Base-by-base conservation (phyloP, 768 basidiomycete genomes). In the Boletellus emodensis region DNA sequence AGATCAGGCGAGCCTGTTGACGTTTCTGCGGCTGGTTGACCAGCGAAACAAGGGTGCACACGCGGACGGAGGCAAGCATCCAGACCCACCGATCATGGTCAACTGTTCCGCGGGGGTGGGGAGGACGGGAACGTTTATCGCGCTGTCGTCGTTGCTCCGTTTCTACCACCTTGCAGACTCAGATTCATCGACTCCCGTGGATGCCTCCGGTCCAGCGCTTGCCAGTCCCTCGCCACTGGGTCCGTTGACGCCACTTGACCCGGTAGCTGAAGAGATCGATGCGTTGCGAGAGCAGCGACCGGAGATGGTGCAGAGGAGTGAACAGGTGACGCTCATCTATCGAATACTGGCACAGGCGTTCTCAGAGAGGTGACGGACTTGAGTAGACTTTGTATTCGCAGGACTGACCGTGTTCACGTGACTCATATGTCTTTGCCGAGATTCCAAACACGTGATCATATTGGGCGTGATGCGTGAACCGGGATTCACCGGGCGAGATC, bases 101-200 rank as follows among this genome's bases (percentile, higher is more conserved):
- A 82, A 87, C 54, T 94, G 92, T 62, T 92, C 90, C 24, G 92
- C 93, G 1, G 92, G 92, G 4, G 76, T 94, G 51, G 92, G 92
- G 3, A 79, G 92, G 33, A 92, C 92, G 4, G 92, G 92, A 15
- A 80, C 90, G 6, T 92, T 91, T 69, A 87, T 94, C 61, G 82
- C 87, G 0, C 62, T 92, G 36, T 82, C 82, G 9, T 93, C 90
- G 12, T 72, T 94, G 34, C 74, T 93, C n/a, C 86, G 90, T 26
- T 65, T 73, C 30, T 67, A 80, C 53, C 75, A 72, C 28, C 71
- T 84, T 48, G 72, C 80, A 20, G 60, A 71, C 26, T 4, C 56
- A 42, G 45, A 49, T 61, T 49, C 63, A 52, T 9, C 58, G 46
- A 24, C 65, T 67, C 59, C 67, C 3, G 50, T 39, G 28, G 17